phyloP scores from a whole-genome alignment of 2,329 filamentous ascomycete species.

The Saccharata proteae region DNA sequence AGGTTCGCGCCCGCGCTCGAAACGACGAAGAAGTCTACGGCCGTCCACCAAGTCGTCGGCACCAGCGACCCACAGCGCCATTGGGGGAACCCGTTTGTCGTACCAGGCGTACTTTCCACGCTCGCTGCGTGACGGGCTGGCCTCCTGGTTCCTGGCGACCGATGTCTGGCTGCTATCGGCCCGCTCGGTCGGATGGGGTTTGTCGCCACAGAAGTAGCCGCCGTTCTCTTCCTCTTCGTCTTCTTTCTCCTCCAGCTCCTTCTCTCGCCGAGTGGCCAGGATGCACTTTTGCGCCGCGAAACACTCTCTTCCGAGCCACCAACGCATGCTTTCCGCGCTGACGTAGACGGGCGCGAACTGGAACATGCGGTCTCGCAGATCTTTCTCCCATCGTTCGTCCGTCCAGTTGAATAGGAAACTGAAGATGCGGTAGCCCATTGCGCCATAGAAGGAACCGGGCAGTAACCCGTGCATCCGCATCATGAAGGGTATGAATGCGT shows the following conservation, averaged over 20 bases:
- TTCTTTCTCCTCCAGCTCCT: slow-evolving; percentile 46
- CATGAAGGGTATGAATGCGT: slow-evolving; percentile 90
- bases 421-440: slow-evolving; percentile 79
- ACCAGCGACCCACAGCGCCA: slow-evolving; percentile 81
- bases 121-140: slow-evolving; percentile 9
- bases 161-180: neutral
- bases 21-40: slow-evolving; percentile 56
- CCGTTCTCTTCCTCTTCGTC: slow-evolving; percentile 22
- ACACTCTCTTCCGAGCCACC: slow-evolving; percentile 85
- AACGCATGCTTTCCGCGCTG: slow-evolving; percentile 79
- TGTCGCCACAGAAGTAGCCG: neutral
- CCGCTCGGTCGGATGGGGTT: slow-evolving; percentile 4
- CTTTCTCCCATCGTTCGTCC: slow-evolving; percentile 73
- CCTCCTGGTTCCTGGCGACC: neutral
- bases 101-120: slow-evolving; percentile 59
- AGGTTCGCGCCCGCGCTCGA: slow-evolving; percentile 68
- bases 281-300: slow-evolving; percentile 83
- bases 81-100: slow-evolving; percentile 62
- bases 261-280: slow-evolving; percentile 62
- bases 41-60: slow-evolving; percentile 80
- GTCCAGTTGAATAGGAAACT: slow-evolving; percentile 83
- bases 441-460: slow-evolving; percentile 58
- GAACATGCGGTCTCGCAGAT: slow-evolving; percentile 69
- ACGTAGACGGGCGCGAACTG: slow-evolving; percentile 89
- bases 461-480: slow-evolving; percentile 65